These are phyloP conservation scores for Circinella minor DNA, from an alignment of 371 early-diverging fungal species.

Conservation along the genomic window DNA sequence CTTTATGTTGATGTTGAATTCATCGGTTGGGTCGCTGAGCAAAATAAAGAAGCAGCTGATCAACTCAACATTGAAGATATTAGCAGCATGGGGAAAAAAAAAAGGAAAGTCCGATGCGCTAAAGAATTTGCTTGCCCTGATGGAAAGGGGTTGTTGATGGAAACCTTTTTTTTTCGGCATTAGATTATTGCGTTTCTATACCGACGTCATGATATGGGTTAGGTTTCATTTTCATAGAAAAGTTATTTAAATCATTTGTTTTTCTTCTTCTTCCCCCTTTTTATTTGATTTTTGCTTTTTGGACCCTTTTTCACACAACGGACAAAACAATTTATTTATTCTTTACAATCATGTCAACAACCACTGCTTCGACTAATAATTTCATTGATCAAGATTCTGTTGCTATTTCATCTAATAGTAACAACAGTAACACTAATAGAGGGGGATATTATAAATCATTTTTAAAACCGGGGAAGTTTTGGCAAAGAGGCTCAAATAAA, in stretches of 20 bases:
- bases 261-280: neutral
- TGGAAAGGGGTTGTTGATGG: too few species aligned
- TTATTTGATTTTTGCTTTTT: neutral
- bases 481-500: slow-evolving; percentile 15
- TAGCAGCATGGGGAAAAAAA: too few species aligned
- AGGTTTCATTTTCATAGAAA: slow-evolving; percentile 9
- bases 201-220: slow-evolving; percentile 8
- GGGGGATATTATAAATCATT: slow-evolving; percentile 18
- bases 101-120: too few species aligned
- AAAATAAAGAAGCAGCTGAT: too few species aligned
- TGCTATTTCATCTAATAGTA: neutral
- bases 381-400: neutral
- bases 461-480: slow-evolving; percentile 21
- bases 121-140: too few species aligned
- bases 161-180: too few species aligned
- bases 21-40: too few species aligned
- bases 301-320: neutral
- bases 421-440: neutral
- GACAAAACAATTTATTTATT: too few species aligned
- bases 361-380: neutral
- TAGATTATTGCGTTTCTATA: neutral
- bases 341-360: neutral
- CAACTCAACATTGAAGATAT: too few species aligned
- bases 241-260: slow-evolving; percentile 4
- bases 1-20: too few species aligned